Conservation (phyloP, 768 basidiomycete genomes). For the Grammothele lineata region DNA sequence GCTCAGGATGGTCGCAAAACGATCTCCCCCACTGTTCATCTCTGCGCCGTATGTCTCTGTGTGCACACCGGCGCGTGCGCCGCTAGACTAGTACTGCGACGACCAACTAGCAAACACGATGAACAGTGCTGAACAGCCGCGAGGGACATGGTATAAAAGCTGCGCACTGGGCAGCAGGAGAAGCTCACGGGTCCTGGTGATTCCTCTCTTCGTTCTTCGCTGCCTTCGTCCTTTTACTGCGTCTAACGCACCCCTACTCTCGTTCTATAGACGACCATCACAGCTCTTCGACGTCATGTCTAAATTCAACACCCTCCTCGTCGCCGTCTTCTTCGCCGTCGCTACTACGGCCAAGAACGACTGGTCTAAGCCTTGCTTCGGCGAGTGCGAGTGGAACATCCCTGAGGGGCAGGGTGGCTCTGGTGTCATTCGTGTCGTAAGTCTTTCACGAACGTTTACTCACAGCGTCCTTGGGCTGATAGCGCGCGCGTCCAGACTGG, state of each 20-base stretch:
- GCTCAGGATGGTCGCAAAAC: too few relatives aligned
- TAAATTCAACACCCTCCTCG: slow-evolving; percentile 9
- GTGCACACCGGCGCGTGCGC: too few relatives aligned
- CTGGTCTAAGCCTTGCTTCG: slow-evolving; percentile 17
- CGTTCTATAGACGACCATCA: neutral
- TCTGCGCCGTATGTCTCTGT: too few relatives aligned
- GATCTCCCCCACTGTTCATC: too few relatives aligned
- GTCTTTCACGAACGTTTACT: neutral
- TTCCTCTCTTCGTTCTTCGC: slow-evolving; percentile 1
- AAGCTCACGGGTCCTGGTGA: slow-evolving; percentile 1
- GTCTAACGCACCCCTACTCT: neutral
- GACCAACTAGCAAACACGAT: too few relatives aligned
- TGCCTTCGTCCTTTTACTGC: neutral
- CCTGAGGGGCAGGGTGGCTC: slow-evolving; percentile 1
- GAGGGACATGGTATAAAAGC: neutral
- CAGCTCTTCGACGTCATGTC: slow-evolving; percentile 14
- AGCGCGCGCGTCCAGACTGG: slow-evolving; percentile 17
- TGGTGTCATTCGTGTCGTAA: slow-evolving; percentile 12
- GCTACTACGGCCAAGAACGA: slow-evolving; percentile 14
- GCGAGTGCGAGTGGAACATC: slow-evolving; percentile 13
- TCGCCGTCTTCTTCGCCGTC: slow-evolving; percentile 12
- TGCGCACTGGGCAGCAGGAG: too few relatives aligned
- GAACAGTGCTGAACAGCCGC: too few relatives aligned
- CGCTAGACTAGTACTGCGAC: too few relatives aligned
- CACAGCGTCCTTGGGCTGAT: neutral